These are phyloP conservation scores for Suillus sp. DNA, from an alignment of 768 basidiomycete genomes.

Conservation along the genomic window DNA sequence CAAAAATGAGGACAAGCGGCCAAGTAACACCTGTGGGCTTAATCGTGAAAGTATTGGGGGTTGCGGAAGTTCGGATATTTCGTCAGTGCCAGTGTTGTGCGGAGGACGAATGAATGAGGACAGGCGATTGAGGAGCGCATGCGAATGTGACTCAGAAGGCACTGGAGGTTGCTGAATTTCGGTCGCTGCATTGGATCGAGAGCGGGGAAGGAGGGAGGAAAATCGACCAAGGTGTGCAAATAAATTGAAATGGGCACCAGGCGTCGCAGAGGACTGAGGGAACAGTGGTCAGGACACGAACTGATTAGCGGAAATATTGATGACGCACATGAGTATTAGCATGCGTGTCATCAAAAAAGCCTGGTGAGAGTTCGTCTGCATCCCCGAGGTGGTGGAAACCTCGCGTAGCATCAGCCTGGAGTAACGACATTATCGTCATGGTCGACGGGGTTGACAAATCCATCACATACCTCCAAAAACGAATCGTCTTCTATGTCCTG, in stretches of 20 bases:
- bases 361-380: no score
- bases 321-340: background rate
- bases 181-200: background rate
- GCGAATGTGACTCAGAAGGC: background rate
- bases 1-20: background rate
- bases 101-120: background rate
- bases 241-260: background rate
- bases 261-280: background rate
- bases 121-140: no score
- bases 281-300: background rate
- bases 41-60: background rate
- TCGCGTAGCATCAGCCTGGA: background rate
- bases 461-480: no score
- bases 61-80: background rate
- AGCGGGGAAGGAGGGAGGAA: background rate
- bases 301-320: background rate
- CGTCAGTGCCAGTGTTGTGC: background rate
- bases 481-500: no score
- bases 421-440: background rate
- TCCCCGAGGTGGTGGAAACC: no score
- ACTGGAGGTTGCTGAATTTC: background rate
- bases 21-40: background rate
- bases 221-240: background rate
- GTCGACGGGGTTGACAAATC: no score
- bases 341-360: background rate